phyloP scores from a whole-genome alignment of 345 rosid species.

The Noccaea caerulescens region DNA sequence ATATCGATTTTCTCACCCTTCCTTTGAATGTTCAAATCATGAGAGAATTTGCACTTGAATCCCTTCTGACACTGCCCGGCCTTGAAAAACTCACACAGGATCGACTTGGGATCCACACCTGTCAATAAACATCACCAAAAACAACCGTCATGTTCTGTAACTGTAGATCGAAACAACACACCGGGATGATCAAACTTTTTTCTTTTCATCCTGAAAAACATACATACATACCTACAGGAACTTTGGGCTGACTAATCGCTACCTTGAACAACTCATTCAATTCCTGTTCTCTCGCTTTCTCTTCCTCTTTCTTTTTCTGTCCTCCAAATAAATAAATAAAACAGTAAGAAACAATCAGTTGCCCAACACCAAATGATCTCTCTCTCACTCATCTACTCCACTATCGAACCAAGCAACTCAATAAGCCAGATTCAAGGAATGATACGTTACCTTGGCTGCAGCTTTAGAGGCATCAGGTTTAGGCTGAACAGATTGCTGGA shows the following conservation, averaged over 20 bases:
- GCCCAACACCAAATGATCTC: neutral
- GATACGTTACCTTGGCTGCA: constrained; percentile 67
- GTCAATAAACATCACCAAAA: constrained; percentile 27
- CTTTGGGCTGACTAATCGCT: constrained; percentile 95
- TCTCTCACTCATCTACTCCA: constrained; percentile 11
- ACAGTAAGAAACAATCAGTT: neutral
- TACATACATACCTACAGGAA: constrained; percentile 62
- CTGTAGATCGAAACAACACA: neutral
- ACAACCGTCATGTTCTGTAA: neutral
- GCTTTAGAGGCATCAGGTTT: constrained; percentile 65
- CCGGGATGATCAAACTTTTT: neutral
- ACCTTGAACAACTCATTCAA: constrained; percentile 88
- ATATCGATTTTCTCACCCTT: constrained; percentile 97
- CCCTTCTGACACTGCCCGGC: constrained; percentile 90
- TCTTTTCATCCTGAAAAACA: neutral
- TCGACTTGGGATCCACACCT: constrained; percentile 99
- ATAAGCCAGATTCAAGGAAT: neutral
- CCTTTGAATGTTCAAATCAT: constrained; percentile 90
- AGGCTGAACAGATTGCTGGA: constrained; percentile 81
- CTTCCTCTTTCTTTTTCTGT: constrained; percentile 99
- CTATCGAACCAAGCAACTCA: constrained; percentile 12
- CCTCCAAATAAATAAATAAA: constrained; percentile 1
- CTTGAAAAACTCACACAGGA: constrained; percentile 85
- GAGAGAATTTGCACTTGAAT: constrained; percentile 95
- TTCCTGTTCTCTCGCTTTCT: constrained; percentile 93